A percentile compares a stretch with the other conserved stretches of the same genome.
These are phyloP conservation scores for Tephrocybe rancida DNA, from an alignment of 768 basidiomycete genomes.

Conservation along the genomic window DNA sequence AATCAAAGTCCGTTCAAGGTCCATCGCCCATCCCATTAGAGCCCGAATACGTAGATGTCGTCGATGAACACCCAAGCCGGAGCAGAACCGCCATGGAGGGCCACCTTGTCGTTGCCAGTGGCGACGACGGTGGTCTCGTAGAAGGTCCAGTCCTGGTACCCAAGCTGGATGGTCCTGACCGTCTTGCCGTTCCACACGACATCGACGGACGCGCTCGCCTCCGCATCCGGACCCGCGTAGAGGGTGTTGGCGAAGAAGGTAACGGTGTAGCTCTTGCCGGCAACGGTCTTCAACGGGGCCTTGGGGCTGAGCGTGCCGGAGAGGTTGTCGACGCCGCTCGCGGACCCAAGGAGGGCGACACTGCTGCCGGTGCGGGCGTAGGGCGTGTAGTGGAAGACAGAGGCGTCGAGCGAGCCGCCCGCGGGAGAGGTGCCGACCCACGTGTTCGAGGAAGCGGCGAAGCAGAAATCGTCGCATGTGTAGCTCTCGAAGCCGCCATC, in stretches of 20 bases:
- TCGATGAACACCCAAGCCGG: slow-evolving; percentile 55
- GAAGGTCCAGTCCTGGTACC: slow-evolving; percentile 40
- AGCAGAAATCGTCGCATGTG: slow-evolving; percentile 42
- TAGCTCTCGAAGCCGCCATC: slow-evolving; percentile 50
- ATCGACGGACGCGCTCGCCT: slow-evolving; percentile 37
- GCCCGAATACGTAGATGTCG: slow-evolving; percentile 33
- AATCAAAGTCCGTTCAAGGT: neutral
- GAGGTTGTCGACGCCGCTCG: slow-evolving; percentile 34
- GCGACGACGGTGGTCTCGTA: slow-evolving; percentile 36
- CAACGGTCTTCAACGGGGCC: slow-evolving; percentile 32
- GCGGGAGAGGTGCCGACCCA: slow-evolving; percentile 38
- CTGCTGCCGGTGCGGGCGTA: slow-evolving; percentile 43
- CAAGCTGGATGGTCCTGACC: slow-evolving; percentile 34
- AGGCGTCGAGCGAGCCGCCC: slow-evolving; percentile 42
- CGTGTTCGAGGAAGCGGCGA: slow-evolving; percentile 31
- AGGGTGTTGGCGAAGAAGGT: slow-evolving; percentile 44
- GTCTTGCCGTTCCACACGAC: slow-evolving; percentile 45
- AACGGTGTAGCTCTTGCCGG: slow-evolving; percentile 39
- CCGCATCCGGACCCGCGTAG: slow-evolving; percentile 34
- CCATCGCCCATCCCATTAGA: slow-evolving; percentile 3
- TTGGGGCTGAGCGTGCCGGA: slow-evolving; percentile 40
- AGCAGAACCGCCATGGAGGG: slow-evolving; percentile 41
- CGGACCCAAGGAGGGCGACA: slow-evolving; percentile 46
- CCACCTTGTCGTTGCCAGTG: slow-evolving; percentile 18
- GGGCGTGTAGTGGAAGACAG: slow-evolving; percentile 41